These are phyloP conservation scores for Extremus antarcticus DNA, from an alignment of 495 filamentous ascomycete genomes.

Conservation along the genomic window DNA sequence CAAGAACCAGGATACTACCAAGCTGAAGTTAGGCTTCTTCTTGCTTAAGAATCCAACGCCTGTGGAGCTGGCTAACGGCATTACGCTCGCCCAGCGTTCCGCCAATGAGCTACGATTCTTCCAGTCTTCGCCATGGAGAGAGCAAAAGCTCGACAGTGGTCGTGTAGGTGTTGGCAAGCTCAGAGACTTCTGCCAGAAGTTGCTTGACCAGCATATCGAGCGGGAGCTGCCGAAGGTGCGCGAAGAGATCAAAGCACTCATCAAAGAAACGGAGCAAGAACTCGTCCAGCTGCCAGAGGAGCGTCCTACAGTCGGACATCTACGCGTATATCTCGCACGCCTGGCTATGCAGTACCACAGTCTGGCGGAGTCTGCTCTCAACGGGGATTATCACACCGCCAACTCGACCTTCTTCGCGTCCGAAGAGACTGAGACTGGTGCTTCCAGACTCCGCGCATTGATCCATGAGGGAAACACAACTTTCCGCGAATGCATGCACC, in stretches of 20 bases:
- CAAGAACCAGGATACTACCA: slow-evolving; percentile 26
- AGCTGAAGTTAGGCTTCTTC: slow-evolving; percentile 23
- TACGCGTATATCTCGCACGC: slow-evolving; percentile 9
- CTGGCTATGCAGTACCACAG: slow-evolving; percentile 9
- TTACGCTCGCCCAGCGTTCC: slow-evolving; percentile 2
- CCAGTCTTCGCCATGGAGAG: slow-evolving; percentile 10
- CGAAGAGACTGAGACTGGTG: slow-evolving; percentile 19
- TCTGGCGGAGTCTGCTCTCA: slow-evolving; percentile 40
- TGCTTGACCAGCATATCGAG: slow-evolving; percentile 11
- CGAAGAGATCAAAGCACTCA: slow-evolving; percentile 5
- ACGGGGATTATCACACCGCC: slow-evolving; percentile 41
- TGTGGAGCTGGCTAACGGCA: slow-evolving; percentile 1
- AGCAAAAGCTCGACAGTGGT: slow-evolving; percentile 1
- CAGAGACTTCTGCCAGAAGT: not conserved
- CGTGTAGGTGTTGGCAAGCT: slow-evolving; percentile 6
- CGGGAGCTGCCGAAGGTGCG: slow-evolving; percentile 13
- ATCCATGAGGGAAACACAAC: slow-evolving; percentile 44
- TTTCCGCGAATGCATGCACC: slow-evolving; percentile 42
- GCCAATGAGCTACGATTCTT: slow-evolving; percentile 6
- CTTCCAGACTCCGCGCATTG: slow-evolving; percentile 47
- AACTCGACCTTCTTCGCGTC: slow-evolving; percentile 43
- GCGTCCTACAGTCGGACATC: slow-evolving; percentile 5
- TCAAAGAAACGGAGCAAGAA: not conserved
- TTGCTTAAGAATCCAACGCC: slow-evolving; percentile 35
- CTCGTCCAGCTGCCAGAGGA: not conserved